Conservation (phyloP, 305 asterid genomes). For the Ilex paraguariensis region DNA sequence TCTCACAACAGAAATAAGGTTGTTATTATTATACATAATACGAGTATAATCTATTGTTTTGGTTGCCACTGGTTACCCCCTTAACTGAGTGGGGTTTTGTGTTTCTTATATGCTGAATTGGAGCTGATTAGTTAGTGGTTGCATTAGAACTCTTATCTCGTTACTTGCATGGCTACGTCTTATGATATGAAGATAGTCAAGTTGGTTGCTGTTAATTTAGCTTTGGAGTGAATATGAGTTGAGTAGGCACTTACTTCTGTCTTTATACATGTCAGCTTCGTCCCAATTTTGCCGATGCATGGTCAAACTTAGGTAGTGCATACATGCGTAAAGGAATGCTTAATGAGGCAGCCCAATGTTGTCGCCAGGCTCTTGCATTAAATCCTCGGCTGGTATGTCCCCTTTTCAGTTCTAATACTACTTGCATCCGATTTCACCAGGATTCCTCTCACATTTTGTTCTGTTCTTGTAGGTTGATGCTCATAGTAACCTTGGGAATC, state of each 20-base stretch:
- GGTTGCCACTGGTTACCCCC: too few relatives aligned
- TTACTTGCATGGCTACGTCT: background rate
- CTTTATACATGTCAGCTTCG: slow-evolving; percentile 50
- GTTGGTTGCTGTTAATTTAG: background rate
- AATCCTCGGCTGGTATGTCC: slow-evolving; percentile 65
- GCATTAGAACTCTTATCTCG: background rate
- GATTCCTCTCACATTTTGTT: slow-evolving; percentile 7
- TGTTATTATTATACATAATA: too few relatives aligned
- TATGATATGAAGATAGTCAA: background rate
- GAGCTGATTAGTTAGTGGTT: background rate
- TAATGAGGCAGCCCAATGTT: slow-evolving; percentile 85
- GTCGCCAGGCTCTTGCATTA: slow-evolving; percentile 92
- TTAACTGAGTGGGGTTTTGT: background rate
- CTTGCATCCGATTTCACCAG: slow-evolving; percentile 2
- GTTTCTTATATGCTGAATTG: too few relatives aligned
- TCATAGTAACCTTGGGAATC: slow-evolving; percentile 96
- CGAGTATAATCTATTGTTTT: too few relatives aligned
- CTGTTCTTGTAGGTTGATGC: slow-evolving; percentile 76
- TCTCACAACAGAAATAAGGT: too few relatives aligned
- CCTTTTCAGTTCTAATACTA: slow-evolving; percentile 4
- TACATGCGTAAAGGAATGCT: slow-evolving; percentile 86
- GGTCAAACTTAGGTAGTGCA: slow-evolving; percentile 95
- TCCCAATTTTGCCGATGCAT: slow-evolving; percentile 91
- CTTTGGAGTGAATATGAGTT: too few relatives aligned
- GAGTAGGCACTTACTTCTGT: too few relatives aligned